Conservation (phyloP, 1,139 yeast genomes). For the Komagataea norvegica region DNA sequence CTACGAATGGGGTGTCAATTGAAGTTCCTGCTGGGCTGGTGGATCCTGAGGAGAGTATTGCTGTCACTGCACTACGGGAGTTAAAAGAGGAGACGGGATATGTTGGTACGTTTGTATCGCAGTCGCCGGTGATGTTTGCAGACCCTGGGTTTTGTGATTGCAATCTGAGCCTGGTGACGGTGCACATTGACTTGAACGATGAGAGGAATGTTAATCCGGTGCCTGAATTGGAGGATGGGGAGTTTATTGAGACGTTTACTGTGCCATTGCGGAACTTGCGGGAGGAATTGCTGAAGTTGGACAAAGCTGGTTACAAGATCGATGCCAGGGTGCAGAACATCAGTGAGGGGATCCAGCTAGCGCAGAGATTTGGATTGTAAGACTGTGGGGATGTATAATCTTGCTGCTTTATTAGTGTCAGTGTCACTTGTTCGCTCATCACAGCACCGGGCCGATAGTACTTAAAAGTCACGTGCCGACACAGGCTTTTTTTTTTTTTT, state of each 20-base stretch:
- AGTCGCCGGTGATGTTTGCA: constrained; percentile 59
- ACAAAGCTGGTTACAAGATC: constrained; percentile 61
- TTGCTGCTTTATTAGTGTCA: too few relatives aligned
- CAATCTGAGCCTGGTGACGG: constrained; percentile 73
- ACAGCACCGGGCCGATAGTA: too few relatives aligned
- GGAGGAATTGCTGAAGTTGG: constrained; percentile 47
- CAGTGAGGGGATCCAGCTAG: constrained; percentile 66
- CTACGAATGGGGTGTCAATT: constrained; percentile 79
- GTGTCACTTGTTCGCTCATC: neutral
- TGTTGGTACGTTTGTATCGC: constrained; percentile 45
- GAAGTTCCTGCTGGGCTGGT: constrained; percentile 95
- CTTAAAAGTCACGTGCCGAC: neutral
- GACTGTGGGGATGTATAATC: neutral
- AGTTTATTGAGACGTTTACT: constrained; percentile 77
- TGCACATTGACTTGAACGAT: constrained; percentile 66
- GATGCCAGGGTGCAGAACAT: constrained; percentile 87
- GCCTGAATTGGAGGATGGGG: constrained; percentile 79
- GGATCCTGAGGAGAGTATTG: constrained; percentile 77
- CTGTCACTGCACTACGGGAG: constrained; percentile 81
- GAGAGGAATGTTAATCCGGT: constrained; percentile 63
- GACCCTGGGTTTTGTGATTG: constrained; percentile 97
- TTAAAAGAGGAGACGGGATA: constrained; percentile 91
- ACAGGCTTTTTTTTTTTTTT: neutral
- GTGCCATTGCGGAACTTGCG: constrained; percentile 61
- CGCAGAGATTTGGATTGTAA: constrained; percentile 35